These are phyloP conservation scores for Leccinum incarnatum DNA, from an alignment of 768 basidiomycete species.

Conservation along the genomic window DNA sequence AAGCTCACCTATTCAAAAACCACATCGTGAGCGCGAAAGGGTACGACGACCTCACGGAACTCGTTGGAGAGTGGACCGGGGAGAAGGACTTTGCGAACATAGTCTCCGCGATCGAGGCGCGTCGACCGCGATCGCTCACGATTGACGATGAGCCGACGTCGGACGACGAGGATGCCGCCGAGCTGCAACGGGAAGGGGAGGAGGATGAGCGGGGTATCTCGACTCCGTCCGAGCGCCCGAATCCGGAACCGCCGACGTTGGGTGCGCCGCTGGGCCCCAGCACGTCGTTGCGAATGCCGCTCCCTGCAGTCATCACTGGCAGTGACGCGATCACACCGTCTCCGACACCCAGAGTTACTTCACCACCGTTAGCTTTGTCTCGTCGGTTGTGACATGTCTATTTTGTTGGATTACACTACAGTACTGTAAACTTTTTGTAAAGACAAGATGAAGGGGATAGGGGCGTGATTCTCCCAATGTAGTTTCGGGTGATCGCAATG, in stretches of 20 bases:
- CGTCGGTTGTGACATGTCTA: background rate
- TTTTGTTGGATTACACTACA: background rate
- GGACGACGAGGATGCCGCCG: background rate
- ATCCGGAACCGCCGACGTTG: constrained; percentile 55
- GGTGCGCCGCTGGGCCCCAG: constrained; percentile 43
- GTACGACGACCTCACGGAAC: constrained; percentile 50
- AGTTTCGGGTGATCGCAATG: background rate
- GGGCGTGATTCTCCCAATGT: background rate
- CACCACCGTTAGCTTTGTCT: constrained; percentile 11
- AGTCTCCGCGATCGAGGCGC: constrained; percentile 41
- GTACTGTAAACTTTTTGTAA: background rate
- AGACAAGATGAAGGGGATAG: background rate
- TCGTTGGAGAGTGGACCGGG: constrained; percentile 57
- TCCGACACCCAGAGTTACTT: constrained; percentile 31
- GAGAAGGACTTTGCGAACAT: constrained; percentile 60
- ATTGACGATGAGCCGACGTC: constrained; percentile 3
- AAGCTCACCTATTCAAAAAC: constrained; percentile 55
- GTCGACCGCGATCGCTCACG: constrained; percentile 22
- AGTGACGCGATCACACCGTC: constrained; percentile 48
- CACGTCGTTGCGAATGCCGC: constrained; percentile 34
- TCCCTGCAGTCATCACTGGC: constrained; percentile 41
- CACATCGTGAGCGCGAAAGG: constrained; percentile 58
- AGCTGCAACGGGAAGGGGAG: background rate
- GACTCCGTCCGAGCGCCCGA: constrained; percentile 53
- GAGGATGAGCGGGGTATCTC: constrained; percentile 31